These are phyloP conservation scores for Hymenoscyphus fructigenus DNA, from an alignment of 2,329 filamentous ascomycete genomes.

Conservation along the genomic window DNA sequence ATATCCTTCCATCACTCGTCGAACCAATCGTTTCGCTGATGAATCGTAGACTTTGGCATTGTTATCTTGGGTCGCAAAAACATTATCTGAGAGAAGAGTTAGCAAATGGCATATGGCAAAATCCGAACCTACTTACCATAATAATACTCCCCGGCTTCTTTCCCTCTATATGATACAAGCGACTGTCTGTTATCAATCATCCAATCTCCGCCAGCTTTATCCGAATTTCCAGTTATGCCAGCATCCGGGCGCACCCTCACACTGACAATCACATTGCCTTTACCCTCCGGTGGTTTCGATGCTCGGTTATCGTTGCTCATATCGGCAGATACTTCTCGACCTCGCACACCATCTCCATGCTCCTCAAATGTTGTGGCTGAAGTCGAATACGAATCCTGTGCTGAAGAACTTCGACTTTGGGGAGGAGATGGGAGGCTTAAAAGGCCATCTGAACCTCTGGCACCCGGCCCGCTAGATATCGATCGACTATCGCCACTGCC, in stretches of 20 bases:
- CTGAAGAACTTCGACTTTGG: slow-evolving; percentile 87
- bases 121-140: slow-evolving; percentile 64
- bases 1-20: slow-evolving; percentile 98
- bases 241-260: slow-evolving; percentile 88
- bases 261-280: slow-evolving; percentile 94
- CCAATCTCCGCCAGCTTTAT: slow-evolving; percentile 77
- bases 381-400: slow-evolving; percentile 88
- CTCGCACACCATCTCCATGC: slow-evolving; percentile 54
- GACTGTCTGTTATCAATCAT: slow-evolving; percentile 82
- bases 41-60: slow-evolving; percentile 95
- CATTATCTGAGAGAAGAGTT: slow-evolving; percentile 69
- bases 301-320: slow-evolving; percentile 36
- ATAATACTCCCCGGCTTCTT: slow-evolving; percentile 87
- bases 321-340: slow-evolving; percentile 30
- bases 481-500: slow-evolving; percentile 76
- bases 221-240: slow-evolving; percentile 51
- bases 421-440: slow-evolving; percentile 79
- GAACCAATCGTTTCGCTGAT: slow-evolving; percentile 87
- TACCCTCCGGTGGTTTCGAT: slow-evolving; percentile 63
- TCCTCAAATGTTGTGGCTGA: slow-evolving; percentile 89
- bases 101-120: neutral
- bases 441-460: slow-evolving; percentile 70
- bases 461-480: slow-evolving; percentile 58
- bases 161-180: slow-evolving; percentile 79
- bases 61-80: slow-evolving; percentile 90